Percentiles rank a stretch among this genome's conserved stretches.
Evolutionary conservation across 1,284 basidiomycete genomes (phyloP).

Genomic region (Trametes pubescens): DNA sequence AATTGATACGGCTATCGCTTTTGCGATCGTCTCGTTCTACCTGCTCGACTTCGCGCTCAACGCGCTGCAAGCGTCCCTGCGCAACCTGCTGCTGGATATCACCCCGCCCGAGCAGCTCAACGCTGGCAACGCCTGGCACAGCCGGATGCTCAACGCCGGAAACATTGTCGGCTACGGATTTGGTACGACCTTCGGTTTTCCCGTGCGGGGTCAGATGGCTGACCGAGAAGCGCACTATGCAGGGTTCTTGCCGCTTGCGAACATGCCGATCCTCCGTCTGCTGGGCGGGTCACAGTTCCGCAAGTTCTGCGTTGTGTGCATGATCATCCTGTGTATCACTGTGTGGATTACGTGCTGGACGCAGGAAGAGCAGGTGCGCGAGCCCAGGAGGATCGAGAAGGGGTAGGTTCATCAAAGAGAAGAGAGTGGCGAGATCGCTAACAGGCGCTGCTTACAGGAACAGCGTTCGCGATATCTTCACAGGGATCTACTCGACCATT

Average conservation of each 20-base stretch:
- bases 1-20: conserved; percentile 75
- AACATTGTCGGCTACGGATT: conserved; percentile 94
- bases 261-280: conserved; percentile 76
- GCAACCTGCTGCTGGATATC: conserved; percentile 92
- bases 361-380: conserved; percentile 79
- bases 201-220: neutral
- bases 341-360: conserved; percentile 89
- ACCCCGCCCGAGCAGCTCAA: conserved; percentile 89
- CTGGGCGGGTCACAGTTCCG: conserved; percentile 96
- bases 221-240: conserved; percentile 10
- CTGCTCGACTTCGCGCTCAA: conserved; percentile 96
- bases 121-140: conserved; percentile 97
- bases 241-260: conserved; percentile 88
- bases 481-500: conserved; percentile 81
- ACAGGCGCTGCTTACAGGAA: conserved; percentile 39
- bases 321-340: conserved; percentile 80
- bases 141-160: conserved; percentile 93
- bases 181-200: conserved; percentile 53
- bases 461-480: conserved; percentile 68
- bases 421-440: neutral
- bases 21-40: conserved; percentile 94
- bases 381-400: conserved; percentile 51
- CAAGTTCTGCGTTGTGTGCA: conserved; percentile 91
- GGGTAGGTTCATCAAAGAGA: conserved; percentile 43
- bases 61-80: conserved; percentile 90